Percentiles rank a stretch among this genome's conserved stretches.
Conservation (phyloP, 2,329 filamentous ascomycete species). For the Ceratocystis papillata region DNA sequence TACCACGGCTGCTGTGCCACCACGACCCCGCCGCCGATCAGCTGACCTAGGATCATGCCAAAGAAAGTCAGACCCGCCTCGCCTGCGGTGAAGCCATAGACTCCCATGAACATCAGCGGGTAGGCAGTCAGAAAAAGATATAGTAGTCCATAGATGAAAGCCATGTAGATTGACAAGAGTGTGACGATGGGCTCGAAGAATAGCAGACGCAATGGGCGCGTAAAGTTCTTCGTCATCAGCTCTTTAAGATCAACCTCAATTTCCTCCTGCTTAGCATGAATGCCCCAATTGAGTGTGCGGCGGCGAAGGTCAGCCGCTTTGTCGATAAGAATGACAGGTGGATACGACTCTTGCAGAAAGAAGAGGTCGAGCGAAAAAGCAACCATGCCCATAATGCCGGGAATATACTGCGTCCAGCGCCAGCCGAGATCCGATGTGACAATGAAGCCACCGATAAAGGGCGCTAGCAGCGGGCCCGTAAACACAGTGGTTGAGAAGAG, state of each 20-base stretch:
- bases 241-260: constrained; percentile 56
- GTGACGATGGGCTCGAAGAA: constrained; percentile 60
- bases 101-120: constrained; percentile 62
- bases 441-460: constrained; percentile 60
- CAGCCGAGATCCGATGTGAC: constrained; percentile 50
- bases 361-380: constrained; percentile 50
- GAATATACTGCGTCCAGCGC: constrained; percentile 62
- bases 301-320: constrained; percentile 53
- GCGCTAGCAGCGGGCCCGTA: constrained; percentile 54
- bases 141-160: constrained; percentile 65
- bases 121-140: constrained; percentile 83
- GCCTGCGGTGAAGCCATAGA: constrained; percentile 61
- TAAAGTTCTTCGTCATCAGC: constrained; percentile 55
- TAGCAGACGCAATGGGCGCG: constrained; percentile 54
- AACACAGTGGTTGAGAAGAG: constrained; percentile 46
- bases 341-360: constrained; percentile 59
- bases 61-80: constrained; percentile 71
- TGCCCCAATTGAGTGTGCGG: constrained; percentile 57
- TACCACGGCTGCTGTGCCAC: constrained; percentile 56
- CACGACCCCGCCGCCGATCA: constrained; percentile 56
- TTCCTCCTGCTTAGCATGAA: constrained; percentile 61
- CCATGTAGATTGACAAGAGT: constrained; percentile 58
- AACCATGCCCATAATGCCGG: constrained; percentile 51
- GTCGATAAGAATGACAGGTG: constrained; percentile 51
- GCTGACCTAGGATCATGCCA: constrained; percentile 65